These are phyloP conservation scores for Saccharum hybrid DNA, from an alignment of 202 grass and related monocot species.

Conservation along the genomic window DNA sequence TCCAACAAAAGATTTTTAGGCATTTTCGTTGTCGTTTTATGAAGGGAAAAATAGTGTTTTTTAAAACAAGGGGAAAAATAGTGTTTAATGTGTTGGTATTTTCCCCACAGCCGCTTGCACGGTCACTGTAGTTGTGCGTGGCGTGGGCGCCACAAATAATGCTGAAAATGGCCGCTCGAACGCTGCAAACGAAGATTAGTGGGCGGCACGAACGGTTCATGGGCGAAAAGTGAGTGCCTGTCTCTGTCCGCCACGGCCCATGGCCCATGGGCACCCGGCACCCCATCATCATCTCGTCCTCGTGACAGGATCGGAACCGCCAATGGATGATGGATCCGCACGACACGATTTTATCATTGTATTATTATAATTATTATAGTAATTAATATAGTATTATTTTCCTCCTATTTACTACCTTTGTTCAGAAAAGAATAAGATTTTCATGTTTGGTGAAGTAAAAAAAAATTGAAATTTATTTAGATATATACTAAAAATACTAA, in stretches of 20 bases:
- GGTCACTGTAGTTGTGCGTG: not conserved
- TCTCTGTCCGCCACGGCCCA: constrained; percentile 14
- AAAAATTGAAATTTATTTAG: no score
- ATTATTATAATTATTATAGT: no score
- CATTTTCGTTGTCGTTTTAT: not conserved
- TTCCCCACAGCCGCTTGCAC: not conserved
- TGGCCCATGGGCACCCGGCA: not conserved
- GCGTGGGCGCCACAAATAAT: constrained; percentile 51
- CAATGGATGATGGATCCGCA: no score
- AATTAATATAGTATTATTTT: no score
- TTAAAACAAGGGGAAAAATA: not conserved
- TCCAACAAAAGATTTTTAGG: not conserved
- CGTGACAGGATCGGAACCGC: not conserved
- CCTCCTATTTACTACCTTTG: no score
- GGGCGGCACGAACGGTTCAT: no score
- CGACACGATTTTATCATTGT: no score
- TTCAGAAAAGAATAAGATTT: no score
- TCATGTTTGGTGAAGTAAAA: no score
- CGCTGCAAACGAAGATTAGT: constrained; percentile 1
- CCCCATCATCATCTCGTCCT: not conserved
- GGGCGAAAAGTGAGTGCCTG: no score
- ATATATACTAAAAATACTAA: no score
- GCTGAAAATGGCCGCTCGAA: not conserved
- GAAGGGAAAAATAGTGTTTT: no score
- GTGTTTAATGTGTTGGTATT: not conserved